A percentile compares a stretch with the other conserved stretches of the same genome.
Evolutionary conservation across 768 basidiomycete species (phyloP).

Genomic region (Mrakia blollopis): DNA sequence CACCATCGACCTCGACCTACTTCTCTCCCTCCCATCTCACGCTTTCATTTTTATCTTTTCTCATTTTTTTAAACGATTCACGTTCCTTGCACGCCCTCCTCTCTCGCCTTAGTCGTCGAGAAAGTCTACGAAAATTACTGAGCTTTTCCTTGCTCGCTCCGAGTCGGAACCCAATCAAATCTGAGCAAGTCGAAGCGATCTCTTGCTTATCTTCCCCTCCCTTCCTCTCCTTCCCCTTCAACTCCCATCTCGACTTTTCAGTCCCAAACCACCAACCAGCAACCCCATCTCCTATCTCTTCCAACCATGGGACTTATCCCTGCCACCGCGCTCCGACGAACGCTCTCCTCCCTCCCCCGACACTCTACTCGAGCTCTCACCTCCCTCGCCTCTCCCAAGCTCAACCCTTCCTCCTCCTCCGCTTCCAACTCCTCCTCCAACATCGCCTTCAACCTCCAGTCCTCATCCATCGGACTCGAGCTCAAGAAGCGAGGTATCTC

Average conservation of each 20-base stretch:
- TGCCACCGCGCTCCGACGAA: slow-evolving; percentile 1
- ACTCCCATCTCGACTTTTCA: background rate
- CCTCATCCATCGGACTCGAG: slow-evolving; percentile 15
- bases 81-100: too few species aligned
- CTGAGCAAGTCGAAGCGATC: background rate
- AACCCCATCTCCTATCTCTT: background rate
- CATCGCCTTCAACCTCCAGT: slow-evolving; percentile 22
- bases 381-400: slow-evolving; percentile 27
- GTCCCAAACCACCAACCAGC: background rate
- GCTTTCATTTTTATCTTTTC: background rate
- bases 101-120: background rate
- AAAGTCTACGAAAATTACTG: background rate
- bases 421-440: background rate
- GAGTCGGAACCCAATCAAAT: background rate
- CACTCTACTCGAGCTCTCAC: slow-evolving; percentile 13
- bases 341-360: background rate
- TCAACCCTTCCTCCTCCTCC: background rate
- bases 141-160: too few species aligned
- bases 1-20: background rate
- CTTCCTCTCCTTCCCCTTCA: background rate
- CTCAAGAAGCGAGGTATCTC: slow-evolving; percentile 28
- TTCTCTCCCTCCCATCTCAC: background rate
- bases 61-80: too few species aligned
- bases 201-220: background rate
- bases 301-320: background rate